Evolutionary conservation across 1,284 basidiomycete genomes (phyloP).

Genomic region (Apiotrichum brassicae): DNA sequence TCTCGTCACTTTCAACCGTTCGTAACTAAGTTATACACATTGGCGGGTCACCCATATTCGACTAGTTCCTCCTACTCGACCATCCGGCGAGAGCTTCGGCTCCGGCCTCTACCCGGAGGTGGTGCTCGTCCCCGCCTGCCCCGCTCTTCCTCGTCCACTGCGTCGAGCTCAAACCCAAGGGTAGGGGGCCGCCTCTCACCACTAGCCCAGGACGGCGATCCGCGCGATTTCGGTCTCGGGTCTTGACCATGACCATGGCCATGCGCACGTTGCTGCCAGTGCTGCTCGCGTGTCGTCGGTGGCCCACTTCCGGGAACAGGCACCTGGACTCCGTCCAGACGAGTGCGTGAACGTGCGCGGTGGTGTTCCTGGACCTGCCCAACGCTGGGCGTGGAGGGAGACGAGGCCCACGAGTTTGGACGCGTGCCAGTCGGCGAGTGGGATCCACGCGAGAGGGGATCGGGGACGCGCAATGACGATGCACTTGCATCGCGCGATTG

Average conservation of each 20-base stretch:
- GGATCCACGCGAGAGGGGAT: neutral
- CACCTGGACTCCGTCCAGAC: neutral
- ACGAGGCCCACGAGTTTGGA: neutral
- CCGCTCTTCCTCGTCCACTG: constrained; percentile 12
- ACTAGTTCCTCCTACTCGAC: neutral
- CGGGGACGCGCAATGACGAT: neutral
- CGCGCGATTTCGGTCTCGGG: neutral
- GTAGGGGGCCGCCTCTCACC: constrained; percentile 4
- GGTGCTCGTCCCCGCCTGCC: neutral
- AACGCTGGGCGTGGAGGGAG: neutral
- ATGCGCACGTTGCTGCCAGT: neutral
- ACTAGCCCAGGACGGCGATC: neutral
- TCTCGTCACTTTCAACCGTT: no score
- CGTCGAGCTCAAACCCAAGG: constrained; percentile 14
- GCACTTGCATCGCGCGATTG: neutral
- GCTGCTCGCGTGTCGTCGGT: neutral
- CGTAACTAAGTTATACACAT: no score
- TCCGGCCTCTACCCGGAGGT: neutral
- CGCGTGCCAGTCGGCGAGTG: neutral
- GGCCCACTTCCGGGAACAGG: constrained; percentile 1
- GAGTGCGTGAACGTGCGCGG: neutral
- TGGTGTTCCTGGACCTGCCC: neutral
- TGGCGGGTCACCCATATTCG: no score
- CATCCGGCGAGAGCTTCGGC: neutral
- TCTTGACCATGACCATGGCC: no score